Evolutionary conservation across 768 basidiomycete genomes (phyloP).

Genomic region (Russula brevipes): DNA sequence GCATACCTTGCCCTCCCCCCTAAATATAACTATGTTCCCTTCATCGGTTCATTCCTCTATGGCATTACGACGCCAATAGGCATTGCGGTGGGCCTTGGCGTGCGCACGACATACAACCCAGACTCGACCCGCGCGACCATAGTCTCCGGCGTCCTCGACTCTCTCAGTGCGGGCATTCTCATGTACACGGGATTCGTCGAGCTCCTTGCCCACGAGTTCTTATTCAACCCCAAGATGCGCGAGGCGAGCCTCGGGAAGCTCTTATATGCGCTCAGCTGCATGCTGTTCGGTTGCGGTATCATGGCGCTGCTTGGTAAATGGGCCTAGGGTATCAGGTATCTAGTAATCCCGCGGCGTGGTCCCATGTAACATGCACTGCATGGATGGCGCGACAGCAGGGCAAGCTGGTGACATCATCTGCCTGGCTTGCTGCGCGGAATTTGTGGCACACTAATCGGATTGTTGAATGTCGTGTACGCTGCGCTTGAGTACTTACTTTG

Average conservation of each 20-base stretch:
- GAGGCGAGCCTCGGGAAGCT: constrained; percentile 58
- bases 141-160: constrained; percentile 80
- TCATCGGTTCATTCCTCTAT: constrained; percentile 57
- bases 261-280: constrained; percentile 67
- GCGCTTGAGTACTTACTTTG: not conserved
- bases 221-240: constrained; percentile 85
- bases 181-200: constrained; percentile 86
- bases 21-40: constrained; percentile 52
- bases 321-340: constrained; percentile 46
- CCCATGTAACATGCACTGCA: too few species aligned
- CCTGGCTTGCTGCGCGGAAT: not conserved
- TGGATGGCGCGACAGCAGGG: too few species aligned
- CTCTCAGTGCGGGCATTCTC: constrained; percentile 81
- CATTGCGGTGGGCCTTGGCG: constrained; percentile 77
- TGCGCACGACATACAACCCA: constrained; percentile 77
- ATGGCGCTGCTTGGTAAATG: constrained; percentile 90
- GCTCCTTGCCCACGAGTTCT: constrained; percentile 91
- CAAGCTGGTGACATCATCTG: not conserved
- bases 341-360: not conserved
- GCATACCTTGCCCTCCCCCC: constrained; percentile 64
- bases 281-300: constrained; percentile 77
- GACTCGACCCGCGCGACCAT: constrained; percentile 68
- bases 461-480: not conserved
- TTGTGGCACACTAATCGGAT: not conserved
- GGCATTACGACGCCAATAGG: constrained; percentile 82